A percentile compares a stretch with the other conserved stretches of the same genome.
These are phyloP conservation scores for Rhodotorula sp. DNA, from an alignment of 1,284 basidiomycete species.

Conservation along the genomic window DNA sequence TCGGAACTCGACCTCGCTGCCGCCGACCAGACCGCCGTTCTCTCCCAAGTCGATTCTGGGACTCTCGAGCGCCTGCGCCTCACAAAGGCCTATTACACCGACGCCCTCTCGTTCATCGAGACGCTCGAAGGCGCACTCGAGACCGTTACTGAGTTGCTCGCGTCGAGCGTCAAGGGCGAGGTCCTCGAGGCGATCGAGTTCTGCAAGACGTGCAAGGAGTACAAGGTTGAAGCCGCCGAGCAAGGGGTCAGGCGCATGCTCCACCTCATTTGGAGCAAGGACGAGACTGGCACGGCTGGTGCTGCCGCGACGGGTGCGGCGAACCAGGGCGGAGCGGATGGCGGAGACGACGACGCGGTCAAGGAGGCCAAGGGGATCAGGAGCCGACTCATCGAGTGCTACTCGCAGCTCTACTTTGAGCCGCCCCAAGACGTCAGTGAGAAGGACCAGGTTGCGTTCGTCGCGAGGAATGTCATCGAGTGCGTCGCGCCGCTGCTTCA, in stretches of 20 bases:
- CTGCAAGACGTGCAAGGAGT: constrained; percentile 80
- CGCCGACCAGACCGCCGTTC: constrained; percentile 62
- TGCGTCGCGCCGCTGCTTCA: constrained; percentile 54
- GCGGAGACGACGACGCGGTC: constrained; percentile 60
- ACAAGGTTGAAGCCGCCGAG: constrained; percentile 76
- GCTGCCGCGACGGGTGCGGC: background rate
- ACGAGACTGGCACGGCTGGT: constrained; percentile 63
- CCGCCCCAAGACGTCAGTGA: constrained; percentile 62
- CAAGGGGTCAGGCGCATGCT: constrained; percentile 91
- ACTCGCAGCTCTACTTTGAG: constrained; percentile 86
- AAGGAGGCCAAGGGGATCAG: constrained; percentile 87
- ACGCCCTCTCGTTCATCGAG: constrained; percentile 82
- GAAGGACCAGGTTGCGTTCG: constrained; percentile 86
- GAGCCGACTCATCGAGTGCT: constrained; percentile 83
- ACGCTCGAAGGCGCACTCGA: constrained; percentile 67
- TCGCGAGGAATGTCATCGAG: constrained; percentile 98
- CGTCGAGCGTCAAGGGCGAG: constrained; percentile 87
- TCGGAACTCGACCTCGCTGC: constrained; percentile 48
- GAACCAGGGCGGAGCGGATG: background rate
- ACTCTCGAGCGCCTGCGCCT: constrained; percentile 71
- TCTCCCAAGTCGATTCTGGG: constrained; percentile 42
- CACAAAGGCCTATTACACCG: constrained; percentile 80
- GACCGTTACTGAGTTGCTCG: constrained; percentile 75
- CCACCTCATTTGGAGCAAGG: constrained; percentile 96
- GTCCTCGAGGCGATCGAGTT: constrained; percentile 95